Percentiles rank a stretch among this genome's conserved stretches.
Evolutionary conservation across 306 rosid species (phyloP).

Genomic region (Betula pendula): DNA sequence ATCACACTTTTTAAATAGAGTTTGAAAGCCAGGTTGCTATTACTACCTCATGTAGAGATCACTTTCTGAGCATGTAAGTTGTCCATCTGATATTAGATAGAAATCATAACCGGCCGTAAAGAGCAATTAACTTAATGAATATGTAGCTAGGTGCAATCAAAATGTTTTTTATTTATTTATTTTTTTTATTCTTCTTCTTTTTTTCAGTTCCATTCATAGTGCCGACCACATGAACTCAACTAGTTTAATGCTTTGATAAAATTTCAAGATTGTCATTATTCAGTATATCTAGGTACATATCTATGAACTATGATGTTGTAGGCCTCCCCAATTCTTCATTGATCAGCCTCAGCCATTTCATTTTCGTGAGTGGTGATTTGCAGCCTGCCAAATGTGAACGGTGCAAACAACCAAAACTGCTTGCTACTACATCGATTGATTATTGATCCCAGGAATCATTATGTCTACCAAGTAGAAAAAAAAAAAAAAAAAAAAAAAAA

Average conservation of each 20-base stretch:
- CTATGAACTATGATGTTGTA: not conserved
- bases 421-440: constrained; percentile 28
- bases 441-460: constrained; percentile 37
- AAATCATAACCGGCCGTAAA: constrained; percentile 13
- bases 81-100: constrained; percentile 47
- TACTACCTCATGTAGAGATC: constrained; percentile 41
- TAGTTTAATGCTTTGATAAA: not conserved
- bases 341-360: not conserved
- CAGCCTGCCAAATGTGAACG: constrained; percentile 33
- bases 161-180: not conserved
- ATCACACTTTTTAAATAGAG: too few relatives aligned
- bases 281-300: not conserved
- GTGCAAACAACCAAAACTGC: constrained; percentile 14
- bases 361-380: not conserved
- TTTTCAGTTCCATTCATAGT: not conserved
- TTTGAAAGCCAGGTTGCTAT: constrained; percentile 21
- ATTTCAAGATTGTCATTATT: not conserved
- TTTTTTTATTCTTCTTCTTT: not conserved
- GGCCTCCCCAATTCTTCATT: not conserved
- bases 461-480: constrained; percentile 17
- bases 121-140: not conserved
- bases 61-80: constrained; percentile 44
- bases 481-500: too few relatives aligned
- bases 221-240: not conserved
- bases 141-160: not conserved